These are phyloP conservation scores for Quercus alba DNA, from an alignment of 306 rosid genomes.

Conservation along the genomic window DNA sequence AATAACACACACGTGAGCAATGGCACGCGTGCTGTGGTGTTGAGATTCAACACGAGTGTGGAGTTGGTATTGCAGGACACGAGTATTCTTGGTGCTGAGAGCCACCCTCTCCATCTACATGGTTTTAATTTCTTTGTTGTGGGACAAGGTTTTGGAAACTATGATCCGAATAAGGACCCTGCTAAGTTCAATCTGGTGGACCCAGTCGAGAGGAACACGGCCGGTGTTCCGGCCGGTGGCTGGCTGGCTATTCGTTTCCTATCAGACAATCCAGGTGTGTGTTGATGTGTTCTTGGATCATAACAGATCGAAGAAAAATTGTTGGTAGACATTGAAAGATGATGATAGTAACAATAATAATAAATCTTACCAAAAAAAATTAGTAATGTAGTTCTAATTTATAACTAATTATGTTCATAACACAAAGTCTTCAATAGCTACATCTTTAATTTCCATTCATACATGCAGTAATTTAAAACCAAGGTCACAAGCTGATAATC, in stretches of 20 bases:
- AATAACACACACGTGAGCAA: constrained; percentile 60
- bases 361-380: too few relatives aligned
- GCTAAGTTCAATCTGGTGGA: constrained; percentile 62
- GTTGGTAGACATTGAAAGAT: too few relatives aligned
- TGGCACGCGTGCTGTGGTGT: constrained; percentile 56
- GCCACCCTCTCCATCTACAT: constrained; percentile 90
- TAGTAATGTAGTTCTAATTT: too few relatives aligned
- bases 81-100: constrained; percentile 60
- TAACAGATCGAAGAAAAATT: neutral
- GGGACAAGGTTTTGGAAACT: constrained; percentile 86
- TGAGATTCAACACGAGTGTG: constrained; percentile 66
- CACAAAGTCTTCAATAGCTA: too few relatives aligned
- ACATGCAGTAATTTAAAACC: too few relatives aligned
- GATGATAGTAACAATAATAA: too few relatives aligned
- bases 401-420: too few relatives aligned
- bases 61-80: constrained; percentile 79
- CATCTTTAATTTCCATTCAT: too few relatives aligned
- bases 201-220: constrained; percentile 69
- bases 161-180: constrained; percentile 56
- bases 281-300: neutral
- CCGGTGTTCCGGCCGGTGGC: constrained; percentile 67
- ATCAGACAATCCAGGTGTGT: constrained; percentile 77
- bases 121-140: constrained; percentile 71
- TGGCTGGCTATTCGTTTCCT: constrained; percentile 75
- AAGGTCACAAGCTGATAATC: too few relatives aligned